phyloP scores from a whole-genome alignment of 257 asterid species.

The Plantago elongata region DNA sequence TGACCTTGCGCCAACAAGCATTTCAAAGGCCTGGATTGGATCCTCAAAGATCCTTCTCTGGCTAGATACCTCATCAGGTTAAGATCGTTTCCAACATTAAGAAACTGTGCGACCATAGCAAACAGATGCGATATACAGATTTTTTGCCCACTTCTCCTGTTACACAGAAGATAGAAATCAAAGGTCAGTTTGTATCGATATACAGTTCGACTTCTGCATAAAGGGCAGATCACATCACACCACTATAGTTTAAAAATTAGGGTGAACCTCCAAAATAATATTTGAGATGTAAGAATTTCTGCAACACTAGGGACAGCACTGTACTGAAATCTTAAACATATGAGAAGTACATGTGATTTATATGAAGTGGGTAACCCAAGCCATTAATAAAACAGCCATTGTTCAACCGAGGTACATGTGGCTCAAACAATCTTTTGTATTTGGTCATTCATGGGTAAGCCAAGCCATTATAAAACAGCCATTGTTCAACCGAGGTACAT shows the following conservation, averaged over 20 bases:
- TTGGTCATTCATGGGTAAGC: too few species aligned
- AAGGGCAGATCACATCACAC: too few species aligned
- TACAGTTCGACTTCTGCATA: too few species aligned
- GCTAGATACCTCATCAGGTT: background rate
- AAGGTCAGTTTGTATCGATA: background rate
- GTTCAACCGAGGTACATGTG: too few species aligned
- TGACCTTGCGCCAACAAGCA: background rate
- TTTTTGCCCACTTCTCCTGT: constrained; percentile 25
- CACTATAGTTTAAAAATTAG: background rate
- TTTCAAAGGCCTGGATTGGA: background rate
- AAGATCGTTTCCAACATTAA: constrained; percentile 5
- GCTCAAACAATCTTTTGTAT: too few species aligned
- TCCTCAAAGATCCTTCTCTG: background rate
- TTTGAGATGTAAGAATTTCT: background rate
- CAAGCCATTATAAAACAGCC: too few species aligned
- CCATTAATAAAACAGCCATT: too few species aligned
- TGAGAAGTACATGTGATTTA: background rate
- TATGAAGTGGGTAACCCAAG: background rate
- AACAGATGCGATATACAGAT: constrained; percentile 24
- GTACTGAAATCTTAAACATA: background rate
- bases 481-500: too few species aligned
- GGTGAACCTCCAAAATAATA: background rate
- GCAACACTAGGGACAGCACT: too few species aligned
- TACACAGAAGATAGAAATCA: background rate
- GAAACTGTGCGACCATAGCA: constrained; percentile 37